Conservation (phyloP, 202 grass and related monocot genomes). For the Sporobolus alterniflorus region DNA sequence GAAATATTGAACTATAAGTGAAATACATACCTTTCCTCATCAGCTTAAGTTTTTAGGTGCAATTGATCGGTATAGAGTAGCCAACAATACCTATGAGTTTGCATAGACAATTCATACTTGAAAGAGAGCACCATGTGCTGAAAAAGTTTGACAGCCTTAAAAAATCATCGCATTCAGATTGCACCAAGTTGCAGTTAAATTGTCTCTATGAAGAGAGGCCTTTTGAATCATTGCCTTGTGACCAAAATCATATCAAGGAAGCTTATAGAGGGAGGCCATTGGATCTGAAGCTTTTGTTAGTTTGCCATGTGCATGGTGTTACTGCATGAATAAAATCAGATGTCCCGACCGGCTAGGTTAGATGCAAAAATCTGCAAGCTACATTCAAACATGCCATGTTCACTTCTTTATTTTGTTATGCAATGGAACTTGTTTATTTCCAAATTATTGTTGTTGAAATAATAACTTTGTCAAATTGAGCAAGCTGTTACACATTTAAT, state of each 20-base stretch:
- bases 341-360: neutral
- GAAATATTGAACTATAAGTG: too few species aligned
- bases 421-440: neutral
- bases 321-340: constrained; percentile 15
- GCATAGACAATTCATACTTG: neutral
- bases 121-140: neutral
- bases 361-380: neutral
- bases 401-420: neutral
- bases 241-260: too few species aligned
- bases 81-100: too few species aligned
- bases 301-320: neutral
- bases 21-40: too few species aligned
- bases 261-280: too few species aligned
- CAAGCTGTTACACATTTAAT: neutral
- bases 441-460: neutral
- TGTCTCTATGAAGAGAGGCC: neutral
- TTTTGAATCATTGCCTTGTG: neutral
- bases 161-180: neutral
- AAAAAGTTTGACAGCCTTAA: neutral
- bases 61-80: too few species aligned
- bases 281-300: too few species aligned
- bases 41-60: too few species aligned
- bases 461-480: constrained; percentile 10
- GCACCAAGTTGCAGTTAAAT: neutral
- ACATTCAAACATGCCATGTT: neutral